Conservation (phyloP, 805 yeast species). For the Candida ipomoeae region DNA sequence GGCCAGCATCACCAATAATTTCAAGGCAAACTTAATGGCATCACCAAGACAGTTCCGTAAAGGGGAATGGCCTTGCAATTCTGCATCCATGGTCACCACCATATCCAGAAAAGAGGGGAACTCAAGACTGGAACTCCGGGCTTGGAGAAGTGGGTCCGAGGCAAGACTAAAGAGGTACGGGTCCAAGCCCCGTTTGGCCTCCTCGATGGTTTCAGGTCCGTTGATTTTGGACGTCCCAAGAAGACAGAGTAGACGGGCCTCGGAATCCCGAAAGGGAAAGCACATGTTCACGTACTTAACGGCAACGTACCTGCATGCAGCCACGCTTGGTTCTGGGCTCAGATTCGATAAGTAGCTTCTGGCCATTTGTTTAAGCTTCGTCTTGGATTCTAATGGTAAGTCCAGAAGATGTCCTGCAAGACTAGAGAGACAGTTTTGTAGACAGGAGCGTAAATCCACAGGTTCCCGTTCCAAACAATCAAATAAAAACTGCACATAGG, state of each 20-base stretch:
- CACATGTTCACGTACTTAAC: constrained; percentile 61
- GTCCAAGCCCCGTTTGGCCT: constrained; percentile 72
- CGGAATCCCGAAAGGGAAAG: constrained; percentile 62
- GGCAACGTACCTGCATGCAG: constrained; percentile 56
- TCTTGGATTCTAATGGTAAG: constrained; percentile 37
- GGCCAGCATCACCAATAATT: constrained; percentile 64
- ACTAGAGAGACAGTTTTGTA: constrained; percentile 67
- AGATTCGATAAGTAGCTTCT: constrained; percentile 26
- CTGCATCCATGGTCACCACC: constrained; percentile 22
- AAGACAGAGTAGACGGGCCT: constrained; percentile 64
- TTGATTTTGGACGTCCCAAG: constrained; percentile 57
- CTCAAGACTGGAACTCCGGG: constrained; percentile 26
- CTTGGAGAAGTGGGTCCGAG: constrained; percentile 29
- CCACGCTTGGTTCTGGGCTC: neutral
- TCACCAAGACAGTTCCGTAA: constrained; percentile 7
- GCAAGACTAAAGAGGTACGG: constrained; percentile 51
- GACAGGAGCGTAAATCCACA: constrained; percentile 56
- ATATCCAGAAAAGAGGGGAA: constrained; percentile 56
- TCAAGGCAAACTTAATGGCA: constrained; percentile 47
- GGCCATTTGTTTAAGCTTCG: constrained; percentile 37
- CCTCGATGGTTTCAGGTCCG: constrained; percentile 72
- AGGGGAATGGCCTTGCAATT: constrained; percentile 17
- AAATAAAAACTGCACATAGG: constrained; percentile 61
- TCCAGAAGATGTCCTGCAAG: constrained; percentile 46
- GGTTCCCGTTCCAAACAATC: constrained; percentile 64